A percentile compares a stretch with the other conserved stretches of the same genome.
Evolutionary conservation across 2,329 filamentous ascomycete genomes (phyloP).

Genomic region (Aspergillus hiratsukae): DNA sequence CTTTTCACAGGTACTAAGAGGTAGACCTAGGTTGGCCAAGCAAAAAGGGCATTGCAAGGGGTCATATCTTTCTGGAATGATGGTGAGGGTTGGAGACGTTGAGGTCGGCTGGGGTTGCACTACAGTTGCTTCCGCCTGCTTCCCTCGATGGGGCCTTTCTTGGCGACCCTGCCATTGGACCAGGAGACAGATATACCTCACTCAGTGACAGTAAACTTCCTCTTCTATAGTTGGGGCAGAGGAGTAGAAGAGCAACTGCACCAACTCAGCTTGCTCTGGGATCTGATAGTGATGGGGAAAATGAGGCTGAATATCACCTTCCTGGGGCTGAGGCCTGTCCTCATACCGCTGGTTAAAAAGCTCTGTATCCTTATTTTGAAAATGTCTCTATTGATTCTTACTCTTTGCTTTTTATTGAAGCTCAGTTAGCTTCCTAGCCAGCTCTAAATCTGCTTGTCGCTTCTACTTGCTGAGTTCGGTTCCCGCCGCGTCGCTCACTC

Average conservation of each 20-base stretch:
- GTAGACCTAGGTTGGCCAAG: constrained; percentile 5
- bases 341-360: constrained; percentile 17
- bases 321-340: background rate
- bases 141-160: constrained; percentile 6
- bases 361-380: constrained; percentile 15
- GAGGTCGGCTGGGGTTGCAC: background rate
- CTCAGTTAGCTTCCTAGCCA: constrained; percentile 9
- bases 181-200: constrained; percentile 8
- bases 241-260: constrained; percentile 9
- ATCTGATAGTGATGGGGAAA: constrained; percentile 7
- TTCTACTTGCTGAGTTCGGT: constrained; percentile 9
- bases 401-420: constrained; percentile 9
- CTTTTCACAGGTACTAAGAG: constrained; percentile 5
- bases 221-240: constrained; percentile 2
- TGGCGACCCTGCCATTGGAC: constrained; percentile 8
- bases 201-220: too few species aligned
- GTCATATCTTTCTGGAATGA: too few species aligned
- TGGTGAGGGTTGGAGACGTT: too few species aligned
- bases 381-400: constrained; percentile 15
- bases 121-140: background rate
- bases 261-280: constrained; percentile 8
- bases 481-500: background rate
- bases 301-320: background rate
- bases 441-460: constrained; percentile 6
- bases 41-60: constrained; percentile 14